These are phyloP conservation scores for Chlorella sp. DNA, from an alignment of 139 green algal genomes.

Conservation along the genomic window DNA sequence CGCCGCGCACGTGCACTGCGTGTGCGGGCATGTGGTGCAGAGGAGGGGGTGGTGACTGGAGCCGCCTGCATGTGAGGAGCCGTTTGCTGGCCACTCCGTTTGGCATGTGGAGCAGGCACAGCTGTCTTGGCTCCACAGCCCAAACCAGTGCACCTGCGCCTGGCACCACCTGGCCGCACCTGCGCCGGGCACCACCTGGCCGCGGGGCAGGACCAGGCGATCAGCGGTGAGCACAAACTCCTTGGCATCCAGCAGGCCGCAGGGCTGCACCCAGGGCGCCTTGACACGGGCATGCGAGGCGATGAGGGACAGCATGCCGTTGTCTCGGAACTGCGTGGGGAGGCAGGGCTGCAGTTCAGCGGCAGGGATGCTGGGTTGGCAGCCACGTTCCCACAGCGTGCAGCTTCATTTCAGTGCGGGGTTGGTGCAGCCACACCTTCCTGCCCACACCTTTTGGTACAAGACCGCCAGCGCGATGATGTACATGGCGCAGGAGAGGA, in stretches of 20 bases:
- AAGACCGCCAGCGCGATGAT: neutral
- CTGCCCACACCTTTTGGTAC: neutral
- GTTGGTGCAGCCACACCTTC: too few species aligned
- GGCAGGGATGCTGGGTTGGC: too few species aligned
- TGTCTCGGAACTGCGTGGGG: neutral
- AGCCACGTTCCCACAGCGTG: too few species aligned
- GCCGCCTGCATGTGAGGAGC: neutral
- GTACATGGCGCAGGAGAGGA: constrained; percentile 14
- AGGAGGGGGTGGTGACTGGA: neutral
- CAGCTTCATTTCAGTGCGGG: too few species aligned
- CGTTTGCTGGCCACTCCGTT: too few species aligned
- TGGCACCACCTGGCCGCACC: neutral
- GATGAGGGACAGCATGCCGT: constrained; percentile 6
- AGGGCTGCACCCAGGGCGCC: neutral
- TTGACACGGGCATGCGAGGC: neutral
- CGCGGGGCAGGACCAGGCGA: constrained; percentile 36
- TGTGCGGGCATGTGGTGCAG: neutral
- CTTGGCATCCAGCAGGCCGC: constrained; percentile 40
- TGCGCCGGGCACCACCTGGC: constrained; percentile 1
- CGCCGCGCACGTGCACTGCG: constrained; percentile 48
- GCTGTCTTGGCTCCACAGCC: too few species aligned
- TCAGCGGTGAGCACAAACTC: constrained; percentile 46
- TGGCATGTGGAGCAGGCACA: neutral
- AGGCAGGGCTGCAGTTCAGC: too few species aligned
- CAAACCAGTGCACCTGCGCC: neutral